Evolutionary conservation across 805 yeast genomes (phyloP).

Genomic region (Candida piceae): DNA sequence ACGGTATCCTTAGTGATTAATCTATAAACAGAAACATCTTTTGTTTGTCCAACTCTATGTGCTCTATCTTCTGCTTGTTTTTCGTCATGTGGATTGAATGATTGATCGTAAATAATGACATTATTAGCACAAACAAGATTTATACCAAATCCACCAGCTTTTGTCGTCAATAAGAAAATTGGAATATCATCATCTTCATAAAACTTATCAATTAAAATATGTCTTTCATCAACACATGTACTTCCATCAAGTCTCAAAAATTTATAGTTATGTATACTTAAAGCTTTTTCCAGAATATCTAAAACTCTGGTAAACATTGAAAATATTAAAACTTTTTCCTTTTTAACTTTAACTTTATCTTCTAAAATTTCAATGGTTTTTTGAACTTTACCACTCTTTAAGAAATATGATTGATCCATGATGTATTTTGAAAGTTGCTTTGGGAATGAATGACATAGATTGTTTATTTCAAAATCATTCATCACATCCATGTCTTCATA

Average conservation of each 20-base stretch:
- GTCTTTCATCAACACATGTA: slow-evolving; percentile 90
- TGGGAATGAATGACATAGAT: slow-evolving; percentile 69
- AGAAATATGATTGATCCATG: slow-evolving; percentile 46
- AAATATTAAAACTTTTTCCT: slow-evolving; percentile 72
- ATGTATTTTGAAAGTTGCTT: slow-evolving; percentile 49
- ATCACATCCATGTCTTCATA: slow-evolving; percentile 92
- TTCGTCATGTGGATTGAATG: slow-evolving; percentile 97
- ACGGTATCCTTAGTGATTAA: slow-evolving; percentile 70
- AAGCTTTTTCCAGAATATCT: slow-evolving; percentile 77
- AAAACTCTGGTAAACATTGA: slow-evolving; percentile 90
- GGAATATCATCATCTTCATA: slow-evolving; percentile 79
- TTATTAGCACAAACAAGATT: slow-evolving; percentile 92
- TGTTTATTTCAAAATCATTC: slow-evolving; percentile 86
- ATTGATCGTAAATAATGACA: slow-evolving; percentile 87
- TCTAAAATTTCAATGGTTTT: slow-evolving; percentile 54
- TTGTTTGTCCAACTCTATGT: slow-evolving; percentile 92
- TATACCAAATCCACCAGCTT: slow-evolving; percentile 99
- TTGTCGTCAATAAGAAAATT: slow-evolving; percentile 83
- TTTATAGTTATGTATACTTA: slow-evolving; percentile 58
- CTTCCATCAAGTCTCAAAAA: slow-evolving; percentile 89
- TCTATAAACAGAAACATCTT: slow-evolving; percentile 67
- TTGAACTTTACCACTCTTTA: slow-evolving; percentile 70
- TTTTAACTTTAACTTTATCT: slow-evolving; percentile 47
- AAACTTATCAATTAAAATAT: slow-evolving; percentile 83
- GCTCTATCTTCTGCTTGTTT: slow-evolving; percentile 98